phyloP scores from a whole-genome alignment of 139 green algal genomes.

The Tetratostichococcus sp. region DNA sequence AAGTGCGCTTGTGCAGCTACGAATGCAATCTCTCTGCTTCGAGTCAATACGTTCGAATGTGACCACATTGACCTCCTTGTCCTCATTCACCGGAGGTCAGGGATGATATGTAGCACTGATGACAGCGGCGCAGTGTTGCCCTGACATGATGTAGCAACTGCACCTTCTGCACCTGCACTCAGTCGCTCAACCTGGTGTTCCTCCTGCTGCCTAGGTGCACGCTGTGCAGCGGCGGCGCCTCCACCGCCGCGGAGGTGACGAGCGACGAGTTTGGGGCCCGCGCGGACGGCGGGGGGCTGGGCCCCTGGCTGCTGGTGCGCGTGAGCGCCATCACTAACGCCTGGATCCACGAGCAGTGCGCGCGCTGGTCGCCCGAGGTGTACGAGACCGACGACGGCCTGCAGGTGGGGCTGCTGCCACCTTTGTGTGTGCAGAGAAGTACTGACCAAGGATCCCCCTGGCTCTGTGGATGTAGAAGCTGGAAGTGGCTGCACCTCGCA shows the following conservation, averaged over 20 bases:
- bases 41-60: no score
- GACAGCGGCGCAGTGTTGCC: no score
- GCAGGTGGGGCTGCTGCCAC: neutral
- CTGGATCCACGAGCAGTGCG: conserved; percentile 68
- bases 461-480: no score
- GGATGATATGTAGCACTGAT: no score
- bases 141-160: no score
- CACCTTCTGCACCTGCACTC: no score
- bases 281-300: conserved; percentile 4
- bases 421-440: neutral
- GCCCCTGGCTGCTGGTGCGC: conserved; percentile 21
- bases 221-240: conserved; percentile 21
- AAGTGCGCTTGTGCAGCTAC: conserved; percentile 6
- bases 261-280: neutral
- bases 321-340: conserved; percentile 25
- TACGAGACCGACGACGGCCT: neutral
- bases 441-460: no score
- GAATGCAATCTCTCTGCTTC: no score
- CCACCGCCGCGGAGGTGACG: neutral
- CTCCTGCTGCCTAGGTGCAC: conserved; percentile 16
- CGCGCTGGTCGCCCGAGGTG: conserved; percentile 63
- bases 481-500: no score
- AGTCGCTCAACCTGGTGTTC: neutral
- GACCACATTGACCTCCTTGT: no score
- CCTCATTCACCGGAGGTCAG: no score